These are phyloP conservation scores for Xylariales sp. DNA, from an alignment of 2,329 filamentous ascomycete species.

Conservation along the genomic window DNA sequence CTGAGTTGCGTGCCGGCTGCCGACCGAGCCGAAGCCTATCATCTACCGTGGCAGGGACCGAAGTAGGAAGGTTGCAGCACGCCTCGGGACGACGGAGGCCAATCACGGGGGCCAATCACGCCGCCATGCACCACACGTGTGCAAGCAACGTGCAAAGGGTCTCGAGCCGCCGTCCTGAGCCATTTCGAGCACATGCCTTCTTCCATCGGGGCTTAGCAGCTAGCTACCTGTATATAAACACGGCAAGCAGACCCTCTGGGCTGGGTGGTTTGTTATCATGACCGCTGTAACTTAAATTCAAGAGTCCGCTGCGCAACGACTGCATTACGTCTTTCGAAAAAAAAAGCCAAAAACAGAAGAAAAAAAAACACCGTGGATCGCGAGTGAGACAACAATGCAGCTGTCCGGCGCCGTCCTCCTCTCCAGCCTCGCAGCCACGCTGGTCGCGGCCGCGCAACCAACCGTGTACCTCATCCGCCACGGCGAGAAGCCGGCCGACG, in stretches of 20 bases:
- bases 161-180: background rate
- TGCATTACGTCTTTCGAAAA: background rate
- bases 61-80: constrained; percentile 37
- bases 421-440: constrained; percentile 25
- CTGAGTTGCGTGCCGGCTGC: constrained; percentile 2
- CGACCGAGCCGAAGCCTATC: constrained; percentile 20
- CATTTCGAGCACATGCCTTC: background rate
- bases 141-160: constrained; percentile 6
- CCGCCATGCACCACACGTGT: constrained; percentile 26
- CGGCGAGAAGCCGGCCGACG: constrained; percentile 68
- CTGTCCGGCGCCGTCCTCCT: constrained; percentile 25
- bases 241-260: background rate
- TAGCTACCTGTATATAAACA: constrained; percentile 13
- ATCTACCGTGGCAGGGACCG: constrained; percentile 13
- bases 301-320: background rate
- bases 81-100: background rate
- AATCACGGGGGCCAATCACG: constrained; percentile 25
- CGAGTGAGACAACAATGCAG: constrained; percentile 25
- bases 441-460: constrained; percentile 46
- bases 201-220: background rate
- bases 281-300: background rate
- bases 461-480: constrained; percentile 73
- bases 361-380: background rate
- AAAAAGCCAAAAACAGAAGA: background rate
- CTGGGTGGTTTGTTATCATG: background rate